Evolutionary conservation across 805 yeast genomes (phyloP).

Genomic region (Isabelozyma heimii): DNA sequence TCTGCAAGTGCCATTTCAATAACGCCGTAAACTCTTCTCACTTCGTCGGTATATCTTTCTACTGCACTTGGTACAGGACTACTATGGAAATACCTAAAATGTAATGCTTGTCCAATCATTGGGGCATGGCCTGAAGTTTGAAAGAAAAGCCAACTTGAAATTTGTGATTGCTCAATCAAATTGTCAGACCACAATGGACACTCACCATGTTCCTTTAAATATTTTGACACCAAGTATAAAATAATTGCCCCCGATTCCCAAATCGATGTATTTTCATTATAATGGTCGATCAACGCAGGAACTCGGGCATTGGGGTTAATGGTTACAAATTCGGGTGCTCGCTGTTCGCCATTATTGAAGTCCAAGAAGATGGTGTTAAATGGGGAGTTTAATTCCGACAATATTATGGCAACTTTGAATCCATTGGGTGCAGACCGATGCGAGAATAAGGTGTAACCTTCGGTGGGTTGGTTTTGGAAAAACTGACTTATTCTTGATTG

Average conservation of each 20-base stretch:
- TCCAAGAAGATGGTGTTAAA: slow-evolving; percentile 83
- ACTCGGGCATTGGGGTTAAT: slow-evolving; percentile 95
- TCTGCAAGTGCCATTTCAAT: slow-evolving; percentile 94
- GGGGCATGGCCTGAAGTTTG: slow-evolving; percentile 98
- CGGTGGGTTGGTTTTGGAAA: slow-evolving; percentile 71
- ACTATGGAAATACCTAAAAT: slow-evolving; percentile 87
- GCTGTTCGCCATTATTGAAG: slow-evolving; percentile 84
- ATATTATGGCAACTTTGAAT: slow-evolving; percentile 87
- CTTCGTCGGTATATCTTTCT: slow-evolving; percentile 88
- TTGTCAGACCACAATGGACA: slow-evolving; percentile 81
- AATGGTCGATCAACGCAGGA: slow-evolving; percentile 91
- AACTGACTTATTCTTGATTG: slow-evolving; percentile 66
- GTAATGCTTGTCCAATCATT: slow-evolving; percentile 97
- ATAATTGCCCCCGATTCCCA: slow-evolving; percentile 97
- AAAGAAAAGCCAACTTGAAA: slow-evolving; percentile 86
- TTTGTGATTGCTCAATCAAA: slow-evolving; percentile 76
- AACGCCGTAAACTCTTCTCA: slow-evolving; percentile 88
- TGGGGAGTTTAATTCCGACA: slow-evolving; percentile 76
- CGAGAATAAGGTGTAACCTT: slow-evolving; percentile 82
- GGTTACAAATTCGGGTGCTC: slow-evolving; percentile 91
- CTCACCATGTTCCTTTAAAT: slow-evolving; percentile 57
- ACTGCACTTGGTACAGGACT: slow-evolving; percentile 85
- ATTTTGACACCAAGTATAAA: slow-evolving; percentile 72
- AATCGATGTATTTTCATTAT: slow-evolving; percentile 70
- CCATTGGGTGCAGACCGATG: slow-evolving; percentile 92